Conservation (phyloP, 352 stramenopile species). For the Pythium guiyangense region DNA sequence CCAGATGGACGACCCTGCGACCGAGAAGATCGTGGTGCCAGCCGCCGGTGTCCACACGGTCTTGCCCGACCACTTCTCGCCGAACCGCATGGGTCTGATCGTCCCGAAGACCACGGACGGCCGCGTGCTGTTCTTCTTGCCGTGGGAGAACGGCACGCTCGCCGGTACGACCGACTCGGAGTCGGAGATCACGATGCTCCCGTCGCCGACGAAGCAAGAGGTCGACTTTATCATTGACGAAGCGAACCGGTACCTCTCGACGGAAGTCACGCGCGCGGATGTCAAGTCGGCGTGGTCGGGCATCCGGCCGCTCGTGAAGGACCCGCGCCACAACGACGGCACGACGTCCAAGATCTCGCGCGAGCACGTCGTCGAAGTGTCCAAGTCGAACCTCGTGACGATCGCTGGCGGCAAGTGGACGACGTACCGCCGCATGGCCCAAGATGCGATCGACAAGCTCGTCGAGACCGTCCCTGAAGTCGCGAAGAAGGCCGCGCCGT, state of each 20-base stretch:
- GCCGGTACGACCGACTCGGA: constrained; percentile 92
- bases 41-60: constrained; percentile 94
- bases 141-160: constrained; percentile 93
- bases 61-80: constrained; percentile 94
- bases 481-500: constrained; percentile 59
- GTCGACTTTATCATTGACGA: constrained; percentile 95
- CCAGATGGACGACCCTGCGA: constrained; percentile 90
- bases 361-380: constrained; percentile 93
- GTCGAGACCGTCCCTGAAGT: constrained; percentile 77
- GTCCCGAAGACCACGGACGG: constrained; percentile 95
- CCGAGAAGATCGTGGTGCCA: constrained; percentile 89
- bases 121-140: constrained; percentile 94
- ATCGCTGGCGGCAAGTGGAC: constrained; percentile 97
- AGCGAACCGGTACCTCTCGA: constrained; percentile 88
- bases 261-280: constrained; percentile 87
- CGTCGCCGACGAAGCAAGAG: constrained; percentile 88
- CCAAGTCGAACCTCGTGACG: constrained; percentile 88
- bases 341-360: constrained; percentile 90
- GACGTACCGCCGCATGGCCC: constrained; percentile 94
- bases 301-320: constrained; percentile 92
- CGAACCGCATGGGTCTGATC: constrained; percentile 93
- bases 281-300: constrained; percentile 95
- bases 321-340: constrained; percentile 78
- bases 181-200: constrained; percentile 93
- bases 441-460: constrained; percentile 92